Evolutionary conservation across 2,329 filamentous ascomycete genomes (phyloP).

Genomic region (Arthroderma sp.): DNA sequence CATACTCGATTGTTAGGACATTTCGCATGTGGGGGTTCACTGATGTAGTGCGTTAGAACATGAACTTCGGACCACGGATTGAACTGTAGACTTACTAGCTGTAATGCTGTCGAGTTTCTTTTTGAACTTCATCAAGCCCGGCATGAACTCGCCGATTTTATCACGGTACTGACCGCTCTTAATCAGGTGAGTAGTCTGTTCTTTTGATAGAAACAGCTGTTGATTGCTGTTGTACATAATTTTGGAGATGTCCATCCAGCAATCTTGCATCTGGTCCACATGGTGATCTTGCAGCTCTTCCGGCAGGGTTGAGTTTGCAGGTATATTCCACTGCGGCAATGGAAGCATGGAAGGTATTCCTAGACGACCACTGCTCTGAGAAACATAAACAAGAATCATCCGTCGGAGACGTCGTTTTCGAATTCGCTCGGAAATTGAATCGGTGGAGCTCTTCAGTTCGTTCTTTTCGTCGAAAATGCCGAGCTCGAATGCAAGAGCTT

Average conservation of each 20-base stretch:
- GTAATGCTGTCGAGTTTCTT: constrained; percentile 65
- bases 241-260: constrained; percentile 87
- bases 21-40: constrained; percentile 49
- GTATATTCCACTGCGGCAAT: constrained; percentile 29
- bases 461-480: constrained; percentile 90
- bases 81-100: constrained; percentile 14
- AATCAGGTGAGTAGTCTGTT: constrained; percentile 80
- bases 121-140: constrained; percentile 66
- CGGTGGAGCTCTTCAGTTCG: constrained; percentile 48
- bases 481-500: constrained; percentile 81
- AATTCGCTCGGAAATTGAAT: constrained; percentile 48
- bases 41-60: constrained; percentile 12
- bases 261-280: constrained; percentile 56
- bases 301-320: constrained; percentile 22
- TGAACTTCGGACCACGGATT: neutral
- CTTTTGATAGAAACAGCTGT: constrained; percentile 71
- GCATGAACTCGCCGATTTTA: constrained; percentile 67
- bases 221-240: constrained; percentile 87
- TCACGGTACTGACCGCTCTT: constrained; percentile 72
- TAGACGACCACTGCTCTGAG: constrained; percentile 82
- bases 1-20: constrained; percentile 86
- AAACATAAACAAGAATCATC: constrained; percentile 78
- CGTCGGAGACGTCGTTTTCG: constrained; percentile 73
- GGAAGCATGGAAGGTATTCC: constrained; percentile 92
- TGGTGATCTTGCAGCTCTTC: constrained; percentile 19